Conservation (phyloP, 169 alveolate species). For the Besnoitia besnoiti region DNA sequence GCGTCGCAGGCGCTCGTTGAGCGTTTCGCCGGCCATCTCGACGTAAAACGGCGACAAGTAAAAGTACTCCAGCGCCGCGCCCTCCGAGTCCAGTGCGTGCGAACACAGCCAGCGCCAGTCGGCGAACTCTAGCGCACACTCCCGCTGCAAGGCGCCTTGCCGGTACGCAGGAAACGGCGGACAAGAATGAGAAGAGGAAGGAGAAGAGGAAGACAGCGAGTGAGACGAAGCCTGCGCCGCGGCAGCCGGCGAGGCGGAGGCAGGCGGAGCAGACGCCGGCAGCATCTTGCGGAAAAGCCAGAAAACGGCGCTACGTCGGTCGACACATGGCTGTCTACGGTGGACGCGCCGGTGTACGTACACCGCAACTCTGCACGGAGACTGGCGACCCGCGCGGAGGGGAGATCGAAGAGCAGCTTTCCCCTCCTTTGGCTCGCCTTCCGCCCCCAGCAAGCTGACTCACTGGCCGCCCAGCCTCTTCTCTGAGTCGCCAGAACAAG, state of each 20-base stretch:
- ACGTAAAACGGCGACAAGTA: conserved; percentile 39
- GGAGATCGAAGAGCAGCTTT: too few species aligned
- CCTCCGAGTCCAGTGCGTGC: conserved; percentile 11
- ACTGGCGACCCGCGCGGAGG: too few species aligned
- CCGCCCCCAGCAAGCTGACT: too few species aligned
- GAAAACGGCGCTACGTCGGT: background rate
- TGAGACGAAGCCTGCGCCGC: background rate
- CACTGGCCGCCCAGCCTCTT: too few species aligned
- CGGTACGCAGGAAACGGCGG: conserved; percentile 34
- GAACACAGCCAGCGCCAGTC: conserved; percentile 44
- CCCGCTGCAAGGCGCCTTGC: conserved; percentile 4
- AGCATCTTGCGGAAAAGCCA: background rate
- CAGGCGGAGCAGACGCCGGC: background rate
- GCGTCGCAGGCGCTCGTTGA: conserved; percentile 28
- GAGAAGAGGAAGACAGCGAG: background rate
- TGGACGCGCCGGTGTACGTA: background rate
- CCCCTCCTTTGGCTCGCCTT: too few species aligned
- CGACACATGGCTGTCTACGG: background rate
- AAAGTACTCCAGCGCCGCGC: conserved; percentile 45
- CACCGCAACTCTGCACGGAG: too few species aligned
- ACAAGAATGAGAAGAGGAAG: background rate
- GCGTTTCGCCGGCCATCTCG: background rate
- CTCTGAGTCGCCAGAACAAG: too few species aligned
- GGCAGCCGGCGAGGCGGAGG: background rate
- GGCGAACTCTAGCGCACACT: conserved; percentile 11